Base-by-base conservation (phyloP, 306 rosid genomes). In the Gastrolobium villosum region DNA sequence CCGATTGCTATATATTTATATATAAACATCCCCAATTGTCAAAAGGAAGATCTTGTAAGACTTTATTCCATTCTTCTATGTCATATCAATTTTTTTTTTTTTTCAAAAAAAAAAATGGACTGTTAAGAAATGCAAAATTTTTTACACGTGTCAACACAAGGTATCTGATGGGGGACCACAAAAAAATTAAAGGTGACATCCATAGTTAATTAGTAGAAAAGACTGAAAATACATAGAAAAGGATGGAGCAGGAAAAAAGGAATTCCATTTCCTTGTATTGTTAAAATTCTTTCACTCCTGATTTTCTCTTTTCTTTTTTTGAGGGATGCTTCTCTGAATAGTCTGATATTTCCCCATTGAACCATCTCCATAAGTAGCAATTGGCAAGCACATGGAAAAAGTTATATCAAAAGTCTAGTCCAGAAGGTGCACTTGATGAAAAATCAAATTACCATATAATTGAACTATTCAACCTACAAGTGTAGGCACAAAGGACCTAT, bases 51-150 rank as follows among this genome's bases (percentile, higher is more conserved):
- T 55, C 68, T 45, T 56, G 41, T 2, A 3, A 39, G 41, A 54
- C 84, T 84, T 86, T 81, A 84, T 85, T 84, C 86, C 84, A 46
- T 74, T 70, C 75, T 74, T 69, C 45, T 0, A 4, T 34, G 32
- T 32, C 14, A 31, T n/a, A 20, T 62, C 2, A 10, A 54, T 67
- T 53, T 0, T 20, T 46, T 46, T 65, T 67, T 53, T 0, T 20
- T 46, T 46, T 65, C 0, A 10, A 4, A 15, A 50, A 69, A 76
- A 52, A 41, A 77, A 5, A 32, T 52, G n/a, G 15, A 67, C 49
- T 48, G 20, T 5, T 39, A 9, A 50, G 9, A 56, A 49, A 6
- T 56, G 41, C 49, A 67, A 41, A 9, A 28, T 75, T 45, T 67
- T 67, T 7, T 35, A 14, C 76, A 75, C 34, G 32, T 73, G 74